Conservation (phyloP, 495 filamentous ascomycete species). For the Aspergillus haitiensis region DNA sequence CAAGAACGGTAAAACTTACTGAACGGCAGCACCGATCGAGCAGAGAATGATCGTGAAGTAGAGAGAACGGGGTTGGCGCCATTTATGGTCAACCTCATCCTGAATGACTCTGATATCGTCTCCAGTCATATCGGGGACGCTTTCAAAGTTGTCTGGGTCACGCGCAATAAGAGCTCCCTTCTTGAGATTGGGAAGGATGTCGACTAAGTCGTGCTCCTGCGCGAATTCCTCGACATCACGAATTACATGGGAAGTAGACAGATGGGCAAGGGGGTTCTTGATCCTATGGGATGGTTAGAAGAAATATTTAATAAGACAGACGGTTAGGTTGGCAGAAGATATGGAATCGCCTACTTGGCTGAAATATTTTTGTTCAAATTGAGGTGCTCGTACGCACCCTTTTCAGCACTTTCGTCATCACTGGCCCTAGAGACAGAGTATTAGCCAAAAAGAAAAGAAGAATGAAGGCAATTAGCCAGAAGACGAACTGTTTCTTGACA, state of each 20-base stretch:
- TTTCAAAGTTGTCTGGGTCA: conserved; percentile 55
- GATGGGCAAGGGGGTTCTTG: conserved; percentile 60
- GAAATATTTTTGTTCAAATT: conserved; percentile 53
- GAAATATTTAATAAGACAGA: conserved; percentile 11
- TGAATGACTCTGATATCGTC: conserved; percentile 53
- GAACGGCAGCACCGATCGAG: conserved; percentile 70
- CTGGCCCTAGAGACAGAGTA: conserved; percentile 19
- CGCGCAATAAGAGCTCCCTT: conserved; percentile 67
- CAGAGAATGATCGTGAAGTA: conserved; percentile 70
- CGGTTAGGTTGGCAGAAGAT: not conserved
- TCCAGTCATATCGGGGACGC: conserved; percentile 57
- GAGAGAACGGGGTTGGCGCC: conserved; percentile 61
- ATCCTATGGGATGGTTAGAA: conserved; percentile 42
- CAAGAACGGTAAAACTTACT: conserved; percentile 37
- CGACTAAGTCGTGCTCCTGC: conserved; percentile 40
- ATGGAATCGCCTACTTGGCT: conserved; percentile 42
- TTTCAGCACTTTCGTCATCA: conserved; percentile 28
- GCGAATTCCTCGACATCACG: conserved; percentile 59
- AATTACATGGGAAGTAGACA: conserved; percentile 52
- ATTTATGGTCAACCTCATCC: conserved; percentile 61
- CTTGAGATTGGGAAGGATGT: conserved; percentile 50
- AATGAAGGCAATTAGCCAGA: not conserved
- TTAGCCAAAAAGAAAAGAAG: not conserved
- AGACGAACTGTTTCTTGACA: conserved; percentile 12
- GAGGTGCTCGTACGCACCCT: conserved; percentile 40